Percentiles rank a stretch among this genome's conserved stretches.
These are phyloP conservation scores for Yamadazyma takamatsuzukensis DNA, from an alignment of 805 yeast genomes.

Conservation along the genomic window DNA sequence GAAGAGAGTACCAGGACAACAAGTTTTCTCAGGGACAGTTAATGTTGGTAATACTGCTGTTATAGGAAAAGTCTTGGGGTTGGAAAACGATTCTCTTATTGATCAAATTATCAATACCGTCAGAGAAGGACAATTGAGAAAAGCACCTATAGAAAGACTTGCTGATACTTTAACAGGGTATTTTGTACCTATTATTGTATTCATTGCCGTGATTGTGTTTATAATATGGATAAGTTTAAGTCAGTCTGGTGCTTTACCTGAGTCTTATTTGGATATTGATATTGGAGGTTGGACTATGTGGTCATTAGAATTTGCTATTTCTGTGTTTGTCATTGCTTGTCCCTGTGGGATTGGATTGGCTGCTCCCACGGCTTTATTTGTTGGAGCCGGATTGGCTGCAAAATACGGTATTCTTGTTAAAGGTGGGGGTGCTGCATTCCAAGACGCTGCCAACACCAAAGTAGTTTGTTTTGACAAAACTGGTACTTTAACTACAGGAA, in stretches of 20 bases:
- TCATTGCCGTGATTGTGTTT: slow-evolving; percentile 63
- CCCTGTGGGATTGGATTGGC: slow-evolving; percentile 86
- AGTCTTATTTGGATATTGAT: slow-evolving; percentile 54
- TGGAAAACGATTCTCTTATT: slow-evolving; percentile 61
- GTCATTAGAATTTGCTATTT: slow-evolving; percentile 73
- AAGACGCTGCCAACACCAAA: slow-evolving; percentile 63
- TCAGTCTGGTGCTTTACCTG: slow-evolving; percentile 50
- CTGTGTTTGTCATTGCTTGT: slow-evolving; percentile 80
- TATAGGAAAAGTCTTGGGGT: slow-evolving; percentile 51
- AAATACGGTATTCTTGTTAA: slow-evolving; percentile 70
- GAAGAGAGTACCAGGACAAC: slow-evolving; percentile 55
- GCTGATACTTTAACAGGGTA: slow-evolving; percentile 68
- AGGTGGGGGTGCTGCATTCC: slow-evolving; percentile 82
- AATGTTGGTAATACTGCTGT: slow-evolving; percentile 57
- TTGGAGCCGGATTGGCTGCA: slow-evolving; percentile 78
- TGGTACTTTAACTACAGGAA: slow-evolving; percentile 72
- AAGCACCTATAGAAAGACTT: slow-evolving; percentile 69
- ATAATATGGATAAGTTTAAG: slow-evolving; percentile 64
- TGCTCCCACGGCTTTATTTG: slow-evolving; percentile 80
- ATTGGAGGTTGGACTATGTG: slow-evolving; percentile 75
- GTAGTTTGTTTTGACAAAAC: slow-evolving; percentile 76
- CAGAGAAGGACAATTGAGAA: slow-evolving; percentile 66
- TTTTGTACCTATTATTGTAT: slow-evolving; percentile 67
- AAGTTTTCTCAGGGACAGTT: slow-evolving; percentile 68
- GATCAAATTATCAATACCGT: slow-evolving; percentile 70